Conservation (phyloP, 1,139 yeast species). For the Protomyces pachydermus region DNA sequence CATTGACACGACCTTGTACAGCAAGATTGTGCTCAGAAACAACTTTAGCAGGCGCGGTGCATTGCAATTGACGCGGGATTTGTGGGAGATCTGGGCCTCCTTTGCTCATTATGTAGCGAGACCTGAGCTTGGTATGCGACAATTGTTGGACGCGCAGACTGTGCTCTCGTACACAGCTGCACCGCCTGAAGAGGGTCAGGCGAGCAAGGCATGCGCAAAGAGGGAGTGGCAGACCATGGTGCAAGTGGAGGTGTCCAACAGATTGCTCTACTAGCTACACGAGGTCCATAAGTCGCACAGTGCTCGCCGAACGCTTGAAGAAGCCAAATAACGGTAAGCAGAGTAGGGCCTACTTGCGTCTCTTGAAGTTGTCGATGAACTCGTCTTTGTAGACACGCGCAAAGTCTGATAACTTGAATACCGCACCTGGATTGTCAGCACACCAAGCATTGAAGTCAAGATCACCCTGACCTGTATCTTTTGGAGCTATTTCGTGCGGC, state of each 20-base stretch:
- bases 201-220: not conserved
- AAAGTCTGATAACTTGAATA: slow-evolving; percentile 1
- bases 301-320: not conserved
- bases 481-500: slow-evolving; percentile 13
- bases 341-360: not conserved
- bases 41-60: slow-evolving; percentile 26
- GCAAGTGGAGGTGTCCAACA: not conserved
- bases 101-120: slow-evolving; percentile 19
- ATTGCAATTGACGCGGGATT: slow-evolving; percentile 25
- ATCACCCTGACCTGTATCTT: not conserved
- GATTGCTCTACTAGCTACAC: not conserved
- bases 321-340: not conserved
- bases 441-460: no score
- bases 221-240: not conserved
- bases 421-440: not conserved
- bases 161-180: slow-evolving; percentile 3
- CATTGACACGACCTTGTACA: slow-evolving; percentile 7
- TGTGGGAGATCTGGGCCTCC: slow-evolving; percentile 24
- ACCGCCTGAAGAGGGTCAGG: not conserved
- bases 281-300: not conserved
- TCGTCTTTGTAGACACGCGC: slow-evolving; percentile 19
- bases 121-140: slow-evolving; percentile 24
- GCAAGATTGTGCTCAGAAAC: slow-evolving; percentile 9
- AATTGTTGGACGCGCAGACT: not conserved
- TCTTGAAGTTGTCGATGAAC: slow-evolving; percentile 18